These are phyloP conservation scores for Mortierella hygrophila DNA, from an alignment of 192 early-diverging fungal genomes.

Conservation along the genomic window DNA sequence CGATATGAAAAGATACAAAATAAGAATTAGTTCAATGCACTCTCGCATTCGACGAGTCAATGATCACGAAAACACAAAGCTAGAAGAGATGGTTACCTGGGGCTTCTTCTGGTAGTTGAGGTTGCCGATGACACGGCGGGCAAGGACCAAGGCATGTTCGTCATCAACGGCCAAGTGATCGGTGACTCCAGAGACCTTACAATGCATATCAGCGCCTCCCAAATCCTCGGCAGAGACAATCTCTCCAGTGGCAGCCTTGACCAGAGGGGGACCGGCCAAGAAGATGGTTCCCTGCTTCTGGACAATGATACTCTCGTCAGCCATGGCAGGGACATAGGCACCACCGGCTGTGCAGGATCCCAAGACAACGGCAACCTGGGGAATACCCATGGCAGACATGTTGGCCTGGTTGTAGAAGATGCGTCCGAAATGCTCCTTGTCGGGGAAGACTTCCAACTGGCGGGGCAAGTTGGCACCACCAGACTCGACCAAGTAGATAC, in stretches of 20 bases:
- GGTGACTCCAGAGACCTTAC: conserved; percentile 92
- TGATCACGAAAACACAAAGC: neutral
- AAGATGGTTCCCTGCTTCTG: conserved; percentile 96
- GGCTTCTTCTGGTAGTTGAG: conserved; percentile 84
- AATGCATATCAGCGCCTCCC: conserved; percentile 96
- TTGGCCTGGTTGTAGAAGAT: conserved; percentile 96
- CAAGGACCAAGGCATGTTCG: conserved; percentile 87
- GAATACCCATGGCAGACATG: conserved; percentile 85
- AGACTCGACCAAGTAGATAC: conserved; percentile 94
- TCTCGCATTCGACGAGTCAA: neutral
- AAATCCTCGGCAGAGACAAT: conserved; percentile 93
- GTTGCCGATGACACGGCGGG: conserved; percentile 86
- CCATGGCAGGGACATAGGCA: conserved; percentile 98
- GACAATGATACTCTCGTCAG: conserved; percentile 98
- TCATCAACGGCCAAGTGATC: conserved; percentile 93
- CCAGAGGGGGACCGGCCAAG: conserved; percentile 95
- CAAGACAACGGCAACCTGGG: conserved; percentile 97
- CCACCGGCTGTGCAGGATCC: conserved; percentile 98
- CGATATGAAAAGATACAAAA: neutral
- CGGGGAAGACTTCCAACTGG: conserved; percentile 97
- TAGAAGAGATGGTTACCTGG: conserved; percentile 54
- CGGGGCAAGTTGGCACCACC: conserved; percentile 96
- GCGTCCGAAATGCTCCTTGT: conserved; percentile 92
- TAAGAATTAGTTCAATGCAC: too few relatives aligned
- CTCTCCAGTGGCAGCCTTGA: conserved; percentile 97